Conservation (phyloP, 2,329 filamentous ascomycete genomes). For the Drechslerella dactyloides region DNA sequence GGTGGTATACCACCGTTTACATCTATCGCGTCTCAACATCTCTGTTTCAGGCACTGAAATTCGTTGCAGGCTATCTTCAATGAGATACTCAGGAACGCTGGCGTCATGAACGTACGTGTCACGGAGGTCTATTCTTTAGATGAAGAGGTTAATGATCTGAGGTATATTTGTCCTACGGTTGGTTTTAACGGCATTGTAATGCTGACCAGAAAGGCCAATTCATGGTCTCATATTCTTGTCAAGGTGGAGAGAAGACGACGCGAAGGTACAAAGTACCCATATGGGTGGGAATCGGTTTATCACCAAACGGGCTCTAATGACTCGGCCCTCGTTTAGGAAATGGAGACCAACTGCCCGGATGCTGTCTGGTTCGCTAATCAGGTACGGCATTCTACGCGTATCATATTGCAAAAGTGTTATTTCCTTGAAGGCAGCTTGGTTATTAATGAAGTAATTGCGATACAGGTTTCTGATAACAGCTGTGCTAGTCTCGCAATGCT, state of each 20-base stretch:
- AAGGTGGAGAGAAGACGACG: slow-evolving; percentile 67
- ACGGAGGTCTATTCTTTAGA: slow-evolving; percentile 79
- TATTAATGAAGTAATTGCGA: not conserved
- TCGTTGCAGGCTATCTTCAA: slow-evolving; percentile 76
- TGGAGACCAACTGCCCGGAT: slow-evolving; percentile 65
- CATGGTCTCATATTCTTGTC: slow-evolving; percentile 91
- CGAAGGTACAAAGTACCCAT: slow-evolving; percentile 57
- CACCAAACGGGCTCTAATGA: not conserved
- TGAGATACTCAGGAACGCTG: slow-evolving; percentile 78
- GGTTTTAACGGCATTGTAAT: too few species aligned
- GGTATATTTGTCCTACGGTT: slow-evolving; percentile 60
- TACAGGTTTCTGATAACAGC: slow-evolving; percentile 76
- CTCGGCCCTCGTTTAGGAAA: slow-evolving; percentile 57
- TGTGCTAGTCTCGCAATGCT: slow-evolving; percentile 92
- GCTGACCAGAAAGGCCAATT: slow-evolving; percentile 70
- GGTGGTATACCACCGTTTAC: slow-evolving; percentile 14
- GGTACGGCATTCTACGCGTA: slow-evolving; percentile 60
- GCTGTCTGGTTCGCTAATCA: slow-evolving; percentile 94
- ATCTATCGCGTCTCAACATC: not conserved
- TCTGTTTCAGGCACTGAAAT: not conserved
- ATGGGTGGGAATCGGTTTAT: not conserved
- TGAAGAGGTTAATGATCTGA: slow-evolving; percentile 67
- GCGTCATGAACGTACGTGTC: slow-evolving; percentile 74
- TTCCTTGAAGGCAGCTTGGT: slow-evolving; percentile 21
- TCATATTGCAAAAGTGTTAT: not conserved